Base-by-base conservation (phyloP, 1,139 yeast species). In the Candida labiduridarum region DNA sequence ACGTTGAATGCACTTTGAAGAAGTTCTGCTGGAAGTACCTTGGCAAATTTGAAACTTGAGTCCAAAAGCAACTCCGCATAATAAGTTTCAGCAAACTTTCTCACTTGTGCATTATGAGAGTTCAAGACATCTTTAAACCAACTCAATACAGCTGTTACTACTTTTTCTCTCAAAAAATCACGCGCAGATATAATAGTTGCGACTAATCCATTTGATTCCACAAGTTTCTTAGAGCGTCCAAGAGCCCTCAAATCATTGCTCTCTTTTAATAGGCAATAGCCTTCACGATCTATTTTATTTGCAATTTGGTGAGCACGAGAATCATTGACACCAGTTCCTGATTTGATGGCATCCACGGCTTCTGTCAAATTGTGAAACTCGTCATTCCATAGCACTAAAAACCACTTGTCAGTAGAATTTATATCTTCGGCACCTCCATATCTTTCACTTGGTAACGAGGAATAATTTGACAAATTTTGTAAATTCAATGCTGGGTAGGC, bases 381-480 rank as follows among this genome's bases (percentile, higher is more conserved):
- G 60, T 87, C 95, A 62, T 87, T 87, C 87, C 91, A 87, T 18
- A 87, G 68, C 19, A 85, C 64, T 33, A 84, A 71, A 45, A 71
- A 68, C 72, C 80, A 82, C 38, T 52, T 47, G 18, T 68, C 61
- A 12, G 56, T 56, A 1, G 70, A 57, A 52, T 69, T 70, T 4
- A 41, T 40, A 51, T 71, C 77, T 4, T 48, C 53, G 1, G 59
- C 64, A 0, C 67, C 69, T 5, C 69, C 73, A 49, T 73, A 74
- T n/a, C 54, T 54, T 31, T 50, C 62, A 29, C 50, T 49, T 0
- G 76, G 70, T 12, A 76, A 64, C 1, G 70, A 58, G 2, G 74
- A 62, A 34, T 57, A 49, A 39, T 71, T 62, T 1, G 78, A 69
- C 36, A 73, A 49, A 1, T 51, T 50, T 49, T 61, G 57, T 1